Percentiles rank a stretch among this genome's conserved stretches.
Conservation (phyloP, 495 filamentous ascomycete genomes). For the Aspergillus leporis region DNA sequence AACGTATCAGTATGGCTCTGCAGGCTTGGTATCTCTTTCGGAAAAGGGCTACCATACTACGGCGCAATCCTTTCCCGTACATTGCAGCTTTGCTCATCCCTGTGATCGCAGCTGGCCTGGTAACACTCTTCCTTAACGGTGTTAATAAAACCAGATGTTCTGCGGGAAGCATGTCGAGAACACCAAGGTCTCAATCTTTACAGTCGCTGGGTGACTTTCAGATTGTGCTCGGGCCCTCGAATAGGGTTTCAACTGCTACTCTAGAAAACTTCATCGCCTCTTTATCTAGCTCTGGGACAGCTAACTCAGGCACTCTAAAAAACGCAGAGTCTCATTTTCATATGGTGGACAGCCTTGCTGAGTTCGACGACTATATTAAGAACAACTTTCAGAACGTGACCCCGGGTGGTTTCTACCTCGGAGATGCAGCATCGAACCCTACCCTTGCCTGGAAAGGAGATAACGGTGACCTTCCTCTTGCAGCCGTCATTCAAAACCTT, state of each 20-base stretch:
- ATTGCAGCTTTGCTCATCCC: constrained; percentile 71
- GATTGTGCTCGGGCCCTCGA: constrained; percentile 63
- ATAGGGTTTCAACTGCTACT: constrained; percentile 40
- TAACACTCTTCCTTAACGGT: constrained; percentile 66
- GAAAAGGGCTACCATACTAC: constrained; percentile 75
- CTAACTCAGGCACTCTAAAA: constrained; percentile 12
- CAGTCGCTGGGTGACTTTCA: constrained; percentile 38
- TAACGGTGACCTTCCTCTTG: constrained; percentile 47
- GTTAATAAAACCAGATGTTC: constrained; percentile 60
- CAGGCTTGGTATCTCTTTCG: constrained; percentile 74
- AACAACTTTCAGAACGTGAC: constrained; percentile 63
- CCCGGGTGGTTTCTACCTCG: constrained; percentile 76
- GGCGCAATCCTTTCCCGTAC: constrained; percentile 73
- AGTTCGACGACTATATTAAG: constrained; percentile 66
- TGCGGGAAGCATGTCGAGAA: constrained; percentile 40
- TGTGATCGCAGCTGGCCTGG: constrained; percentile 71
- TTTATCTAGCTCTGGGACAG: constrained; percentile 27
- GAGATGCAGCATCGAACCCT: constrained; percentile 49
- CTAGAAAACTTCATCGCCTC: constrained; percentile 41
- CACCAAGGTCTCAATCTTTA: constrained; percentile 39
- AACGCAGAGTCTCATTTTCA: constrained; percentile 42
- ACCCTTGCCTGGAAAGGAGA: constrained; percentile 62
- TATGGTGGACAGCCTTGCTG: constrained; percentile 59
- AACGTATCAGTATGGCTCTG: constrained; percentile 58
- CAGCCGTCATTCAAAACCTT: constrained; percentile 71